These are phyloP conservation scores for Mycosphaerella sp. DNA, from an alignment of 2,329 filamentous ascomycete species.

Conservation along the genomic window DNA sequence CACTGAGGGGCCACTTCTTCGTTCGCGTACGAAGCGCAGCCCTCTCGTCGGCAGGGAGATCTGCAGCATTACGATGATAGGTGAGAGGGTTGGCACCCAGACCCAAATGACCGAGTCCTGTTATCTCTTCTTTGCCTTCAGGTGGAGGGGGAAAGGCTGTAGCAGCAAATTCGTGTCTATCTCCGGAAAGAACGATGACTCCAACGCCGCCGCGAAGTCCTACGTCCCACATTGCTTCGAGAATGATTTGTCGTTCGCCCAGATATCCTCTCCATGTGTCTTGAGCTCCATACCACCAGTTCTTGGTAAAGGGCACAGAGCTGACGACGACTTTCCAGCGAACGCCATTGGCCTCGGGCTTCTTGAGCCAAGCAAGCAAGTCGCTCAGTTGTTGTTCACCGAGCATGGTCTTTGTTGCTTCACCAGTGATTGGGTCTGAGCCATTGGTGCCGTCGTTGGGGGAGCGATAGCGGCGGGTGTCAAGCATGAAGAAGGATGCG, in stretches of 20 bases:
- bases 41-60: constrained; percentile 16
- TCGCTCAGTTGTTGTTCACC: constrained; percentile 72
- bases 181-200: constrained; percentile 80
- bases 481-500: constrained; percentile 88
- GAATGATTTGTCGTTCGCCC: constrained; percentile 66
- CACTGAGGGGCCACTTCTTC: constrained; percentile 52
- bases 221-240: constrained; percentile 89
- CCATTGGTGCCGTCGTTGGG: constrained; percentile 56
- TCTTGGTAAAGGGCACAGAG: constrained; percentile 93
- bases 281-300: constrained; percentile 76
- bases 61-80: neutral
- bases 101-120: constrained; percentile 26
- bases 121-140: constrained; percentile 43
- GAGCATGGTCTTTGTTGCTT: constrained; percentile 70
- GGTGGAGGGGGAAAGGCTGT: constrained; percentile 61
- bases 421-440: constrained; percentile 46
- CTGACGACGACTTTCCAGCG: constrained; percentile 92
- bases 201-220: constrained; percentile 63
- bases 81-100: constrained; percentile 21
- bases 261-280: constrained; percentile 77
- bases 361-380: constrained; percentile 68
- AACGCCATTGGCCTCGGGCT: constrained; percentile 67
- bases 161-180: constrained; percentile 94
- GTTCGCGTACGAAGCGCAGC: constrained; percentile 20
- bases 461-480: constrained; percentile 81